These are phyloP conservation scores for Exidia glandulosa DNA, from an alignment of 768 basidiomycete genomes.

Conservation along the genomic window DNA sequence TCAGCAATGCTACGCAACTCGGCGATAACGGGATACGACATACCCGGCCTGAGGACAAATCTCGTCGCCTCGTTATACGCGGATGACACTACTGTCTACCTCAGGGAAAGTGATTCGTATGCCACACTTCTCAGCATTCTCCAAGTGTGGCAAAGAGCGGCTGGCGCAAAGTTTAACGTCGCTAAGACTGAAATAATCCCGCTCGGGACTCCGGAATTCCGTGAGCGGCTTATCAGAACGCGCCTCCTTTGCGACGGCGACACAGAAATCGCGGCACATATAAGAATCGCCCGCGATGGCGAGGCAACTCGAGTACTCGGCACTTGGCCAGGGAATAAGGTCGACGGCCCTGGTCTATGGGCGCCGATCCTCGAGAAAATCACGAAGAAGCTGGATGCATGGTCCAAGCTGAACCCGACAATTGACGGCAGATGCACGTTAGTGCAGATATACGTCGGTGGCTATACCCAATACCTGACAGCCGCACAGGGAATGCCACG, in stretches of 20 bases:
- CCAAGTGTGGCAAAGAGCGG: constrained; percentile 27
- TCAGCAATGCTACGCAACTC: not conserved
- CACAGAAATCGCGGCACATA: constrained; percentile 6
- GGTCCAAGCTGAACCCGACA: constrained; percentile 20
- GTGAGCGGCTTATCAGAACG: constrained; percentile 5
- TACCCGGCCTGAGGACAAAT: not conserved
- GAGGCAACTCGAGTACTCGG: constrained; percentile 22
- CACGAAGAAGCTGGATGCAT: constrained; percentile 9
- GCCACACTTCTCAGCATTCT: constrained; percentile 18
- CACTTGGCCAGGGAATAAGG: constrained; percentile 19
- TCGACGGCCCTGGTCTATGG: constrained; percentile 16
- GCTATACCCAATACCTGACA: constrained; percentile 24
- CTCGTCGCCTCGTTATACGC: constrained; percentile 27
- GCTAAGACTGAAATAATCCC: constrained; percentile 30
- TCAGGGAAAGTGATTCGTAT: constrained; percentile 19
- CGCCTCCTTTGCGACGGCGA: not conserved
- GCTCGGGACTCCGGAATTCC: constrained; percentile 14
- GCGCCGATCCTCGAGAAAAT: constrained; percentile 18
- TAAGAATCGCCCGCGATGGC: constrained; percentile 20
- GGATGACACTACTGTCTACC: constrained; percentile 30
- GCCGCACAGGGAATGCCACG: constrained; percentile 27
- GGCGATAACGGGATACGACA: not conserved
- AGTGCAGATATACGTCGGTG: constrained; percentile 17
- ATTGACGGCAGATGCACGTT: constrained; percentile 17
- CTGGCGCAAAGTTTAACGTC: constrained; percentile 30